Conservation (phyloP, 768 basidiomycete genomes). For the Rhodotorula paludigena region DNA sequence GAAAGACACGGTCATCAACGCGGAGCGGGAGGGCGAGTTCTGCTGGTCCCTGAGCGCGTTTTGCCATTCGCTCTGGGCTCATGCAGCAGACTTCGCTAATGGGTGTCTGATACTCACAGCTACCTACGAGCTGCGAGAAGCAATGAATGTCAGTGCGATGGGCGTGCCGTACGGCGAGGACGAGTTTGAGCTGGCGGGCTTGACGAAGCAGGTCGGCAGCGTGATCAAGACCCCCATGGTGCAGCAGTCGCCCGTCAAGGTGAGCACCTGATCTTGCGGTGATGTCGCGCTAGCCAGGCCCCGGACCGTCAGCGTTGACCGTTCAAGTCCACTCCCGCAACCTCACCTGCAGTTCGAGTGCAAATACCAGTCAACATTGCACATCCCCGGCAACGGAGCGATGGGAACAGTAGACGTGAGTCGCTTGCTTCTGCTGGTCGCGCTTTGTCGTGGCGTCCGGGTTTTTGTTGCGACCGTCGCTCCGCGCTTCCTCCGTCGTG, state of each 20-base stretch:
- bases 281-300: neutral
- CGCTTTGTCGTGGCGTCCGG: neutral
- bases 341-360: slow-evolving; percentile 9
- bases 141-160: slow-evolving; percentile 1
- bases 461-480: neutral
- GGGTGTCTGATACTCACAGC: too few species aligned
- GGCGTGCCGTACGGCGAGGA: slow-evolving; percentile 10
- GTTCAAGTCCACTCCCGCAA: too few species aligned
- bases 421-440: too few species aligned
- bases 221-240: slow-evolving; percentile 9
- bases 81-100: too few species aligned
- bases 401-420: neutral
- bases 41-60: slow-evolving; percentile 16
- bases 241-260: slow-evolving; percentile 9
- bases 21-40: slow-evolving; percentile 7
- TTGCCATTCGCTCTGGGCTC: too few species aligned
- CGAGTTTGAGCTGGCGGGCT: slow-evolving; percentile 9
- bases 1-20: slow-evolving; percentile 8
- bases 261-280: neutral
- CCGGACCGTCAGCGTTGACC: too few species aligned
- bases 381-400: slow-evolving; percentile 1
- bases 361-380: slow-evolving; percentile 1
- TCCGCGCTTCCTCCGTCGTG: neutral
- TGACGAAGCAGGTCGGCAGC: slow-evolving; percentile 1
- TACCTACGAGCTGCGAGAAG: slow-evolving; percentile 14